Conservation (phyloP, 208 protist genomes). For the Polymyxa betae region DNA sequence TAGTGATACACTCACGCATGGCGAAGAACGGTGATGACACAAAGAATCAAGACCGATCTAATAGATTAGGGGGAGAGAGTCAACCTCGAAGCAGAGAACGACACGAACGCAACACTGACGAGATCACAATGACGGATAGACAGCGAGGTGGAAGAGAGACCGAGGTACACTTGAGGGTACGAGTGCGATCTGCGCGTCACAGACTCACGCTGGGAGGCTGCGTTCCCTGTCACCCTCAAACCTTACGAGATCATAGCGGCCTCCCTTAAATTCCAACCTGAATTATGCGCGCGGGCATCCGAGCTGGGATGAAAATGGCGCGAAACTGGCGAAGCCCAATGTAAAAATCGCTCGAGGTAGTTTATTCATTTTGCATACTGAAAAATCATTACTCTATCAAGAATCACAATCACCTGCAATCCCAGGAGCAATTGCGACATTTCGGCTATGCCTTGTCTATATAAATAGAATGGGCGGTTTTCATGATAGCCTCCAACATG, state of each 20-base stretch:
- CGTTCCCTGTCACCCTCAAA: neutral
- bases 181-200: neutral
- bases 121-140: neutral
- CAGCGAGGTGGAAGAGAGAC: neutral
- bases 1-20: slow-evolving; percentile 77
- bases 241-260: neutral
- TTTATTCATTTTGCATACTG: too few relatives aligned
- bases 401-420: too few relatives aligned
- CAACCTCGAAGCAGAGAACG: neutral
- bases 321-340: too few relatives aligned
- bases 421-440: too few relatives aligned
- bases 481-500: too few relatives aligned
- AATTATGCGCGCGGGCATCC: too few relatives aligned
- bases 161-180: neutral
- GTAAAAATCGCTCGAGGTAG: too few relatives aligned
- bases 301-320: too few relatives aligned
- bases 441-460: too few relatives aligned
- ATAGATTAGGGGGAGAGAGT: neutral
- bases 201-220: neutral
- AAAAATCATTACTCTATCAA: too few relatives aligned
- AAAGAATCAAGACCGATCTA: slow-evolving; percentile 23
- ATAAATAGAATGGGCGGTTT: too few relatives aligned
- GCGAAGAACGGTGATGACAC: slow-evolving; percentile 33
- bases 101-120: slow-evolving; percentile 29
- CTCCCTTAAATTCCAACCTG: neutral